Base-by-base conservation (phyloP, 2,329 filamentous ascomycete species). In the Xylaria hypoxylon region DNA sequence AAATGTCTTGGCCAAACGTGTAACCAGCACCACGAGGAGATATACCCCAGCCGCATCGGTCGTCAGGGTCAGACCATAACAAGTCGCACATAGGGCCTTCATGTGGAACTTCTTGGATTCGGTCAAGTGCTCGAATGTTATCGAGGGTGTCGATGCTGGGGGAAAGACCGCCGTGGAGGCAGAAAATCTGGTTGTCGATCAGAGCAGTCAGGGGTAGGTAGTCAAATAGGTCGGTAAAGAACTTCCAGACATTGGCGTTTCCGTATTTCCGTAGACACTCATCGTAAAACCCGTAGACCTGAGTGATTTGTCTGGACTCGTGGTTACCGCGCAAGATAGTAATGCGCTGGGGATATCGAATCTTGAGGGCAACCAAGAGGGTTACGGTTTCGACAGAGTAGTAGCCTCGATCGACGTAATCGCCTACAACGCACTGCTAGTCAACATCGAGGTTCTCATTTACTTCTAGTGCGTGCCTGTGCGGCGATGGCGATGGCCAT, bases 131-230 rank as follows among this genome's bases (percentile, higher is more conserved):
- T 74, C 95, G 87, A 79, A 99, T 98, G 81, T 99, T 97, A 80
- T 97, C 94, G 62, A 97, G 87, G 26, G 94, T 97, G 79, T 97
- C 93, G 77, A 97, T 97, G 79, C 92, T 96, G n/a, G 96, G 96
- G 68, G 93, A 97, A 70, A 99, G 86, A 72, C 96, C 96, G 74
- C 96, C 96, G 85, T 99, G 96, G 67, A 99, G 90, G 82, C 96
- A 99, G 83, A 99, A 97, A 78, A 99, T 97, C 84, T 98, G 95
- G 84, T 97, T 97, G 83, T 99, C 95, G 80, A 99, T 97, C 76
- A 99, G 89, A 74, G 96, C 96, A 71, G 95, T 97, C 73, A 99
- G 89, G 72, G 96, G 95, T 44, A 99, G 92, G 84, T 96, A 99
- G 83, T 99, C 96, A 83, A 99, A 99, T 61, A 99, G 90, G 80